Evolutionary conservation across 2,329 filamentous ascomycete species (phyloP).

Genomic region (Cladobotryum mycophilum): DNA sequence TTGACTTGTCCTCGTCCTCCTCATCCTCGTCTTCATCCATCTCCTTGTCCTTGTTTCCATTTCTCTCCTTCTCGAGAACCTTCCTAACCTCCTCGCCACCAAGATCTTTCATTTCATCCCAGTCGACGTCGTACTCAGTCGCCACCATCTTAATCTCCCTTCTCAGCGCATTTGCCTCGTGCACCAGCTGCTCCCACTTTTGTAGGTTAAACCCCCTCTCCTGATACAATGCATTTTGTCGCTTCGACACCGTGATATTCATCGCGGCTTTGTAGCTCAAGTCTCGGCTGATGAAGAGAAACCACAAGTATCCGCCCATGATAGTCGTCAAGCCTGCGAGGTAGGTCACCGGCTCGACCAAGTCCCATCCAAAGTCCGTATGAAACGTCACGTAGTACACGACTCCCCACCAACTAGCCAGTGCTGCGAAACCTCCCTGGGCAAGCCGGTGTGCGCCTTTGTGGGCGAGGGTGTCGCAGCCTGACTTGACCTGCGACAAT

Average conservation of each 20-base stretch:
- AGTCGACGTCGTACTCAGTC: conserved; percentile 83
- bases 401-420: conserved; percentile 73
- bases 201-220: conserved; percentile 67
- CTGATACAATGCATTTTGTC: conserved; percentile 72
- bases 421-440: conserved; percentile 66
- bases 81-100: conserved; percentile 59
- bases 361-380: conserved; percentile 80
- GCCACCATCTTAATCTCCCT: conserved; percentile 76
- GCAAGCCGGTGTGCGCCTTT: conserved; percentile 72
- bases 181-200: conserved; percentile 71
- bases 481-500: conserved; percentile 68
- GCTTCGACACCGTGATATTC: conserved; percentile 74
- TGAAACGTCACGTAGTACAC: conserved; percentile 69
- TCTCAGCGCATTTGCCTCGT: conserved; percentile 71
- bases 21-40: conserved; percentile 33
- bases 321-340: conserved; percentile 79
- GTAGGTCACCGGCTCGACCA: conserved; percentile 87
- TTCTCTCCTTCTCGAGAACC: conserved; percentile 48
- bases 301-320: conserved; percentile 90
- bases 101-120: conserved; percentile 72
- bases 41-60: conserved; percentile 28
- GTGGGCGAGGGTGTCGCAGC: conserved; percentile 75
- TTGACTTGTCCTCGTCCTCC: conserved; percentile 30
- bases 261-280: conserved; percentile 81
- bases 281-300: conserved; percentile 85